Base-by-base conservation (phyloP, 1,139 yeast genomes). In the Yamadazyma sp. region DNA sequence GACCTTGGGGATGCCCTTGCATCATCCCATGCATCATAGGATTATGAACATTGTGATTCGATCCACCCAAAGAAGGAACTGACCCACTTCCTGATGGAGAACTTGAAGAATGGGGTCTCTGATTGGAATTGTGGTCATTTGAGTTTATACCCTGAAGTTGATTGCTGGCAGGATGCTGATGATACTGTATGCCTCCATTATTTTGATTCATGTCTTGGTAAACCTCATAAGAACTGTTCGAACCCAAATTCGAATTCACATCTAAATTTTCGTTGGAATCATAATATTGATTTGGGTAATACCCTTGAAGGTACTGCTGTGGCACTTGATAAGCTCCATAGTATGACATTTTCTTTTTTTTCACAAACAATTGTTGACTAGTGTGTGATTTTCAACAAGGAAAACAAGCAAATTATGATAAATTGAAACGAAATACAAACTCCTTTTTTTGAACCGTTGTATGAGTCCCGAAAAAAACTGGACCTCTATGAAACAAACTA, bases 311-410 rank as follows among this genome's bases (percentile, higher is more conserved):
- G 44, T 63, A 68, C 44, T 64, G 75, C 46, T 64, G 75, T 33
- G 73, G 65, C 24, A 61, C 56, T 51, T 67, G 75, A 51, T 64
- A 71, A 20, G 73, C 73, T 42, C 70, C 73, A 55, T 67, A 70
- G 56, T 68, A 71, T 36, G 75, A 61, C 77, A 72, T 72, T 40
- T 16, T 51, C n/a, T 6, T n/a, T 11, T 15, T 15, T 16, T 9
- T 11, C 17, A 15, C n/a, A n/a, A n/a, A n/a, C n/a, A n/a, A n/a
- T n/a, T 5, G 26, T 23, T 33, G 34, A 28, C 9, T 16, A 20
- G 8, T 20, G 8, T 20, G 22, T 20, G 22, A n/a, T 24, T 24
- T 10, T 24, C 9, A 24, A 24, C 23, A 20, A 20, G 23, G n/a
- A n/a, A n/a, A n/a, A n/a, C n/a, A n/a, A n/a, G n/a, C n/a, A n/a